Percentiles rank a stretch among this genome's conserved stretches.
phyloP scores from a whole-genome alignment of 208 protist genomes.

The Strigomonas culicis region DNA sequence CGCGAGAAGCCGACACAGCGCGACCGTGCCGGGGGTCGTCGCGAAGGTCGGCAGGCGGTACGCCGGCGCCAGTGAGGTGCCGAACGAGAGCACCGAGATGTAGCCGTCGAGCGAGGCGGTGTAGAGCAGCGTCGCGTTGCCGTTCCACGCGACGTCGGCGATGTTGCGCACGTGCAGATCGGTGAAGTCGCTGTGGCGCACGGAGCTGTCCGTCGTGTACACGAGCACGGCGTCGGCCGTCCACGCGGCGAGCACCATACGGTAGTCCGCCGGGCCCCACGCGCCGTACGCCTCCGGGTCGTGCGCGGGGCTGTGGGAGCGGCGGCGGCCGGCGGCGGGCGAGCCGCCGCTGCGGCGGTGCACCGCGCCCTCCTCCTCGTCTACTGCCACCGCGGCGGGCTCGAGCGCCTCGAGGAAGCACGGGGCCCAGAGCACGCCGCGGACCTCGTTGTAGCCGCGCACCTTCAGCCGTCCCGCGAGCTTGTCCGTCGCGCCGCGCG shows the following conservation, averaged over 20 bases:
- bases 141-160: conserved; percentile 80
- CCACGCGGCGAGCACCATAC: conserved; percentile 83
- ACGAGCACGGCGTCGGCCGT: conserved; percentile 81
- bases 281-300: conserved; percentile 18
- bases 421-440: conserved; percentile 74
- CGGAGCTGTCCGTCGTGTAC: conserved; percentile 77
- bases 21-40: conserved; percentile 29
- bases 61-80: conserved; percentile 37
- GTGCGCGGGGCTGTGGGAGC: neutral
- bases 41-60: conserved; percentile 67
- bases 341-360: neutral
- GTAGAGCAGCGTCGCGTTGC: conserved; percentile 50
- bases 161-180: conserved; percentile 89
- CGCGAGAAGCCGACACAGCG: conserved; percentile 32
- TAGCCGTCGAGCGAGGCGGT: conserved; percentile 84
- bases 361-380: conserved; percentile 1
- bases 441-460: conserved; percentile 66
- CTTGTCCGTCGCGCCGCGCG: conserved; percentile 50
- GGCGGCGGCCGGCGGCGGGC: neutral
- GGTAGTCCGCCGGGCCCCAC: conserved; percentile 79
- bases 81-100: conserved; percentile 71
- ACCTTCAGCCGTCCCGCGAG: conserved; percentile 53
- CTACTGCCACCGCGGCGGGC: conserved; percentile 10
- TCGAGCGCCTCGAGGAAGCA: conserved; percentile 67
- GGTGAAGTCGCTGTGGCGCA: conserved; percentile 85